These are phyloP conservation scores for Massospora cicadina DNA, from an alignment of 371 early-diverging fungal species.

Conservation along the genomic window DNA sequence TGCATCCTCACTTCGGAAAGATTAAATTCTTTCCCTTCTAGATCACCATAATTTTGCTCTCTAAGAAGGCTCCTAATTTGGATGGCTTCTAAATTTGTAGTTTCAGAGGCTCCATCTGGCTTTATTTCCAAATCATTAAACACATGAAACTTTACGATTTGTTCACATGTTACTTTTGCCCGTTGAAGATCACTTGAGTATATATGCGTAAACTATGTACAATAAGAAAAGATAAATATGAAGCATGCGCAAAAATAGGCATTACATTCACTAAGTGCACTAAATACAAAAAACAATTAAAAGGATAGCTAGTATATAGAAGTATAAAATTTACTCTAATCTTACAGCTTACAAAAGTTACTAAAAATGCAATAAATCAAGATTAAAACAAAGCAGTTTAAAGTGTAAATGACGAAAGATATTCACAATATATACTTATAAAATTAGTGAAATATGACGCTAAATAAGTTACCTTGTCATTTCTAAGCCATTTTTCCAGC, in stretches of 20 bases:
- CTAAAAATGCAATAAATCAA: too few relatives aligned
- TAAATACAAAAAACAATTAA: not conserved
- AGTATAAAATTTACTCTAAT: not conserved
- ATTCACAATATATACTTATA: too few relatives aligned
- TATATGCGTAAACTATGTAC: conserved; percentile 5
- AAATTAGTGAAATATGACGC: not conserved
- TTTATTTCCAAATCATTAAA: not conserved
- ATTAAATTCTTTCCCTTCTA: not conserved
- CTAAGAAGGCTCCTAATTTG: not conserved
- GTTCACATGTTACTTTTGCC: conserved; percentile 2
- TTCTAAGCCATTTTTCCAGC: not conserved
- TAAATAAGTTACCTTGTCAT: conserved; percentile 1
- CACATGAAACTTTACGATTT: not conserved
- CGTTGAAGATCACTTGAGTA: not conserved
- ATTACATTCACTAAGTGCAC: not conserved
- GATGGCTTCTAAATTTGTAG: not conserved
- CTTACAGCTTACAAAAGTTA: too few relatives aligned
- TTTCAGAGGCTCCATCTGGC: not conserved
- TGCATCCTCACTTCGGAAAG: not conserved
- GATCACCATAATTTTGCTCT: conserved; percentile 5
- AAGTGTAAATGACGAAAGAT: too few relatives aligned
- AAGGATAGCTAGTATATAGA: not conserved
- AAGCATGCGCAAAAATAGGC: not conserved
- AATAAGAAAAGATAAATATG: not conserved
- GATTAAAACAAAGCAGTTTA: too few relatives aligned